Evolutionary conservation across 352 stramenopile species (phyloP), one percentile per base, ranked within the genome.

Genomic region (Phytophthora citrophthora): DNA sequence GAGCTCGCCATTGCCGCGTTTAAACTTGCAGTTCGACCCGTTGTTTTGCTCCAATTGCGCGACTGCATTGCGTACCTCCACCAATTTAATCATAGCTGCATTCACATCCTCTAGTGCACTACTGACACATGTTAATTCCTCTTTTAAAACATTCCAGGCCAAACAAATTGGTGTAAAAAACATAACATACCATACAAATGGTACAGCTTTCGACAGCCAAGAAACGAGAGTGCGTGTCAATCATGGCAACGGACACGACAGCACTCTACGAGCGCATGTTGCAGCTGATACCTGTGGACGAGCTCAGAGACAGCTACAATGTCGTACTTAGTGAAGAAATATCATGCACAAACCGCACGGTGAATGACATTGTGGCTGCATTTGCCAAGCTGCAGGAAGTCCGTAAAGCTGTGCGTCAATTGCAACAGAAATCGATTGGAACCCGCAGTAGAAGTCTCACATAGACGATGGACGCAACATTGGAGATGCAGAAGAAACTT

Each of bases 331-430:
- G 36, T 2, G 61, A 64, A 2, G 39, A 58, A 18, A 49, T 64
- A 3, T 53, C 53, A 8, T 20, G 10, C 1, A 27, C 64, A 8
- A 36, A 40, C 8, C 38, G n/a, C n/a, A n/a, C 61, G 31, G 9
- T 59, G 24, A 46, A 59, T 16, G 45, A 64, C 32, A 46, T 69
- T 13, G 27, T 29, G 7, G 20, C 38, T 29, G 29, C 23, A 9
- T 58, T 68, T 13, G 39, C 36, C 8, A 63, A 63, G 23, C 26
- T 69, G n/a, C 31, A 64, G 38, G 61, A 64, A 13, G 39, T 69
- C 8, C n/a, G 32, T 15, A 31, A 50, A 13, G 61, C 54, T 7
- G 47, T 70, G 8, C n/a, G 7, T 24, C 57, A 57, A 32, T 16
- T 68, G 26, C 8, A 52, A 9, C 15, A 38, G 4, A 10, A 4